Evolutionary conservation across 176 grass and related monocot species (phyloP), one percentile per base, ranked within the genome.

Genomic region (Chrysopogon serrulatus): DNA sequence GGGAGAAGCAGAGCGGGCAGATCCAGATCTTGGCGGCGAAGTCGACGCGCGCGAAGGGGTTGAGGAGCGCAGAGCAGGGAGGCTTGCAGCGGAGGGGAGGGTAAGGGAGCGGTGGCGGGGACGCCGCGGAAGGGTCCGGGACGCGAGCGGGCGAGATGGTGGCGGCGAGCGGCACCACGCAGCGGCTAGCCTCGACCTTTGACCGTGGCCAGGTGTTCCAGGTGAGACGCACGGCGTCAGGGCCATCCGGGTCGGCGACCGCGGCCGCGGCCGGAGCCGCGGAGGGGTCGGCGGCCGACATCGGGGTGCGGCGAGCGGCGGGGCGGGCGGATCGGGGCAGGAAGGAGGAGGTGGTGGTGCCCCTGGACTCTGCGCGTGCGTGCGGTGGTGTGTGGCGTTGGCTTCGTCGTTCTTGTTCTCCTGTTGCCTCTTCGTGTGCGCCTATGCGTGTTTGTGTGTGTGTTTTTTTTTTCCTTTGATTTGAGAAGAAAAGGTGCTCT

Each of bases 1-100:
- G 91, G 31, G 96, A 94, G 86, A 87, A 99, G 86, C 96, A 99
- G 43, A 99, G 74, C 28, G 96, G 91, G 74, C 96, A 99, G 96
- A 99, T 99, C 96, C 96, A 99, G 89, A 99, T 99, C 90, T 94
- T 99, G 74, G 96, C 96, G 13, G 87, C 82, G 81, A 92, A 99
- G 76, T 99, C 96, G 34, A 99, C 96, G 70, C 91, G 96, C n/a
- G 91, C 93, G 83, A 83, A 99, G 36, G 96, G 96, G 42, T 96
- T 99, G 57, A 99, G 81, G 53, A 92, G 78, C 4, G 91, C 96
- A 4, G 84, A 81, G 83, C 96, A 99, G 16, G 96, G 96, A 8
- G 88, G 83, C 87, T 99, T 99, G 86, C 96, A 99, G 18, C 96
- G 93, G 57, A 99, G 93, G 19, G 96, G 93, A 6, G 87, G 85